Percentiles rank a stretch among this genome's conserved stretches.
These are phyloP conservation scores for Lojkania enalia DNA, from an alignment of 2,329 filamentous ascomycete genomes.

Conservation along the genomic window DNA sequence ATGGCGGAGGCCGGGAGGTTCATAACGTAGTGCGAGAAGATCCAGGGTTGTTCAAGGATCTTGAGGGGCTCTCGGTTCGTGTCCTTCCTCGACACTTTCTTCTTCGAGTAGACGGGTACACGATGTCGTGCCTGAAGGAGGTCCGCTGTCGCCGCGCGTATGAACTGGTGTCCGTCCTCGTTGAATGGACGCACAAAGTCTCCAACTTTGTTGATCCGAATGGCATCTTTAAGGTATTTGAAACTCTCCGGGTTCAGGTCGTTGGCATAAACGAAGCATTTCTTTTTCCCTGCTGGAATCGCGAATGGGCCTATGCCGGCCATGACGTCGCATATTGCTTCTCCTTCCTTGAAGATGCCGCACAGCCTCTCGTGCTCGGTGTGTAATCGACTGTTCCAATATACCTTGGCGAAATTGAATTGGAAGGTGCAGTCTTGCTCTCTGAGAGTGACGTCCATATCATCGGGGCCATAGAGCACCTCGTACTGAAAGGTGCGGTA, in stretches of 20 bases:
- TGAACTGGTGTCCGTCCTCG: conserved; percentile 79
- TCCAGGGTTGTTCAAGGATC: conserved; percentile 62
- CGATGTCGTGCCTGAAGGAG: conserved; percentile 59
- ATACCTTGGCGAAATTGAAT: conserved; percentile 95
- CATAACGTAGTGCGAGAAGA: conserved; percentile 95
- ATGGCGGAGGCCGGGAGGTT: conserved; percentile 91
- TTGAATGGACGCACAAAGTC: conserved; percentile 77
- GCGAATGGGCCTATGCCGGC: conserved; percentile 96
- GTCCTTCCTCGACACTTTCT: conserved; percentile 27
- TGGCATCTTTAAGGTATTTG: conserved; percentile 69
- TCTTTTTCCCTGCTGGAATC: conserved; percentile 84
- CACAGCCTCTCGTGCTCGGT: conserved; percentile 85
- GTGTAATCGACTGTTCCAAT: conserved; percentile 94
- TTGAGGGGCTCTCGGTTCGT: conserved; percentile 35
- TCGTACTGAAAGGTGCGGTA: conserved; percentile 95
- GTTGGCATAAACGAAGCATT: conserved; percentile 93
- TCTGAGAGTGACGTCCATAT: conserved; percentile 80
- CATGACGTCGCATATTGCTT: conserved; percentile 96
- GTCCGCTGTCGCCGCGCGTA: conserved; percentile 67
- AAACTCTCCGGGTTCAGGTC: conserved; percentile 93
- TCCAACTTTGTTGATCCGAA: conserved; percentile 76
- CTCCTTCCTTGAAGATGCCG: conserved; percentile 74
- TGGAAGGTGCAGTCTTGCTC: conserved; percentile 85
- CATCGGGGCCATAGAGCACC: conserved; percentile 77
- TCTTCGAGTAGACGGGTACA: conserved; percentile 45